These are phyloP conservation scores for Gossypium aridum DNA, from an alignment of 441 rosid species.

Conservation along the genomic window DNA sequence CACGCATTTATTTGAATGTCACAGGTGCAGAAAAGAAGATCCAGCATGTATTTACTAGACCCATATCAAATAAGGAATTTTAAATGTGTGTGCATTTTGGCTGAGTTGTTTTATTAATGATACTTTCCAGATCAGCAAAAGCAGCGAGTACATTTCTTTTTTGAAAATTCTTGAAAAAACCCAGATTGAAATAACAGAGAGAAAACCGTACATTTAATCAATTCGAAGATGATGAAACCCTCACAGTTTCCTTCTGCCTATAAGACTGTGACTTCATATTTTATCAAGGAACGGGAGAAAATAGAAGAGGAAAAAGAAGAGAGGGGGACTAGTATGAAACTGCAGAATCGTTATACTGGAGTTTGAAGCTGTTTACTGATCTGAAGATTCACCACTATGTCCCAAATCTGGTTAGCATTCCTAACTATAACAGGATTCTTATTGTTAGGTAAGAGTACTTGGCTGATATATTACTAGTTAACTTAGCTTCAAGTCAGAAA, in stretches of 20 bases:
- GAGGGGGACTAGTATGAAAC: neutral
- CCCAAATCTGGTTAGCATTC: neutral
- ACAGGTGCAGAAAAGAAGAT: neutral
- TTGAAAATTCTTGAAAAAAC: neutral
- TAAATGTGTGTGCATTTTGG: neutral
- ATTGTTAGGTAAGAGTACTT: neutral
- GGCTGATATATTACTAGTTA: neutral
- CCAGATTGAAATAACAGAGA: neutral
- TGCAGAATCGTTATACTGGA: neutral
- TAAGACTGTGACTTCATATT: neutral
- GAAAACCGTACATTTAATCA: neutral
- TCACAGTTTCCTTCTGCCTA: neutral
- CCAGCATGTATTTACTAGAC: neutral
- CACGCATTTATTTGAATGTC: neutral
- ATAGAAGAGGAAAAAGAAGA: neutral
- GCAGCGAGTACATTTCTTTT: neutral
- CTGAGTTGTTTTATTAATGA: neutral
- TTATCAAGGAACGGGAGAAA: neutral
- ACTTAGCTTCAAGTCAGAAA: neutral
- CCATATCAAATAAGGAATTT: neutral
- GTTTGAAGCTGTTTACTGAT: neutral
- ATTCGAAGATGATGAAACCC: neutral
- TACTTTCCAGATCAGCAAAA: slow-evolving; percentile 7
- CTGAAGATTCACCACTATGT: too few relatives aligned
- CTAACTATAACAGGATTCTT: neutral